Percentiles rank a stretch among this genome's conserved stretches.
Conservation (phyloP, 73 alveolate genomes). For the Diophrys appendiculata region DNA sequence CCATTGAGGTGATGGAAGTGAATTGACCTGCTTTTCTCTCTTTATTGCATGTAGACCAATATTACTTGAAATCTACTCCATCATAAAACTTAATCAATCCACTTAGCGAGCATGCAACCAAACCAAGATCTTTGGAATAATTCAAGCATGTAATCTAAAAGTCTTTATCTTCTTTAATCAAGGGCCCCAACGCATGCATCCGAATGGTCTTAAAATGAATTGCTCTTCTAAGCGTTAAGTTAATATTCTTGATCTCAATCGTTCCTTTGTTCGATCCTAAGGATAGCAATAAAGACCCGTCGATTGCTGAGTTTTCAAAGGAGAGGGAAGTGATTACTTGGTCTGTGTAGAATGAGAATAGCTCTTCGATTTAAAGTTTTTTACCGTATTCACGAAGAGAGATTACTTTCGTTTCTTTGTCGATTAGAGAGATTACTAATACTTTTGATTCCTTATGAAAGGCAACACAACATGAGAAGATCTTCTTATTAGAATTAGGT, state of each 20-base stretch:
- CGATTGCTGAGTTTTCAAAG: neutral
- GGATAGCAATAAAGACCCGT: neutral
- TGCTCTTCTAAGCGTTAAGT: neutral
- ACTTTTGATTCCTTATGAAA: conserved; percentile 36
- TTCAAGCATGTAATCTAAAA: conserved; percentile 39
- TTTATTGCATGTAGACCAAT: conserved; percentile 41
- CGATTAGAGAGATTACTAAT: conserved; percentile 50
- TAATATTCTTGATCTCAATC: neutral
- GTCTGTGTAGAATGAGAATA: conserved; percentile 1
- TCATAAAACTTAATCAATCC: conserved; percentile 61
- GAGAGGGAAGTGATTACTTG: conserved; percentile 12
- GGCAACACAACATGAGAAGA: conserved; percentile 46
- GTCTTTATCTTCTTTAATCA: conserved; percentile 19
- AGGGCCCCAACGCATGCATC: no score
- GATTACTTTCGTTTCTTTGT: conserved; percentile 50
- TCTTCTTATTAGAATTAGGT: conserved; percentile 42
- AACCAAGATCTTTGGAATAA: conserved; percentile 59
- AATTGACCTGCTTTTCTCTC: conserved; percentile 22
- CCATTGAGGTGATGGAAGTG: conserved; percentile 43
- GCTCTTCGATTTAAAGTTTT: conserved; percentile 16
- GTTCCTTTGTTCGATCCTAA: neutral
- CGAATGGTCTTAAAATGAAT: neutral
- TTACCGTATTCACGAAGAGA: conserved; percentile 48
- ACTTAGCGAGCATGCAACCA: conserved; percentile 46
- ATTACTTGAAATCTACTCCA: conserved; percentile 55